Conservation (phyloP, 495 filamentous ascomycete genomes). For the Parathielavia hyrcaniae region DNA sequence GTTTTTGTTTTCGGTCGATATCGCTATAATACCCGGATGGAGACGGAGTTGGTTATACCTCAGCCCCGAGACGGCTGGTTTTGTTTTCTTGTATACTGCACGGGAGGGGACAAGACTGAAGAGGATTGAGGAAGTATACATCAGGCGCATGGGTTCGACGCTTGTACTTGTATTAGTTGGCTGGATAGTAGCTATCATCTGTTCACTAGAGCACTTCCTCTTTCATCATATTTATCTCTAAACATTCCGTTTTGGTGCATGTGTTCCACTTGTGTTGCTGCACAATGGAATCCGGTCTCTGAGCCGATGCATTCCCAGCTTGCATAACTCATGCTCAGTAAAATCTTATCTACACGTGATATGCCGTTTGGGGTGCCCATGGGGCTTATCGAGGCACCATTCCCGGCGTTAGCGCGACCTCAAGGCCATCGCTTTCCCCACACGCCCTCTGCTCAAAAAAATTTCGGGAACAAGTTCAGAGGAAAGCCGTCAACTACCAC, state of each 20-base stretch:
- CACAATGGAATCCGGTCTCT: no score
- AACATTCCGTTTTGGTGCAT: no score
- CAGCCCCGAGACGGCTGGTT: background rate
- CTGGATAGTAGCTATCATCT: background rate
- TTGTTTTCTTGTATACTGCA: constrained; percentile 8
- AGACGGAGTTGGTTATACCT: constrained; percentile 17
- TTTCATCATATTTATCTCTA: background rate
- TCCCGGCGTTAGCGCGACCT: constrained; percentile 10
- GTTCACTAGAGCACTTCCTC: background rate
- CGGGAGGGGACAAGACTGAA: background rate
- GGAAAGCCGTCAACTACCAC: constrained; percentile 8
- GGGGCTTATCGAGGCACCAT: no score
- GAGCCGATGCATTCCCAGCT: no score
- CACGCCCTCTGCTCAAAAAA: constrained; percentile 21
- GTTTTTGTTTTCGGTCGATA: constrained; percentile 1
- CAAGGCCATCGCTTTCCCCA: constrained; percentile 19
- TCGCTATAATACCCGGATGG: constrained; percentile 7
- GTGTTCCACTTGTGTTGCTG: no score
- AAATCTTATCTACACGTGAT: no score
- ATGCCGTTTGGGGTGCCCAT: no score
- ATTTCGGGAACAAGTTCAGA: constrained; percentile 19
- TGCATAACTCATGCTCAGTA: no score
- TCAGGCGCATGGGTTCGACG: background rate
- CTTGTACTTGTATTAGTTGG: background rate
- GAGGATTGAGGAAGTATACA: background rate